Conservation (phyloP, 202 grass and related monocot species). For the Setaria viridis region DNA sequence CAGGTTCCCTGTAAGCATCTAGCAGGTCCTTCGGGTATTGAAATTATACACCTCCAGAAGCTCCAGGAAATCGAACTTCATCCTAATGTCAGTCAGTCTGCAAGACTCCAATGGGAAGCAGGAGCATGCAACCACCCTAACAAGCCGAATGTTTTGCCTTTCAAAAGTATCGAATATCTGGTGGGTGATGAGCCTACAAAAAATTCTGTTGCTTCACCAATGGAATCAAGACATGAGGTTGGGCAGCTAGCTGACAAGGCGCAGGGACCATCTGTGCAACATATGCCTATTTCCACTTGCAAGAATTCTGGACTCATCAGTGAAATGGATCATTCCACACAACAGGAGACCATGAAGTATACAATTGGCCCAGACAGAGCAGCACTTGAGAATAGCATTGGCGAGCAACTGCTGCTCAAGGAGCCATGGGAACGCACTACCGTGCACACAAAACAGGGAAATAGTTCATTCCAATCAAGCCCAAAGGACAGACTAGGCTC, state of each 20-base stretch:
- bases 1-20: not conserved
- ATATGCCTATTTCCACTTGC: not conserved
- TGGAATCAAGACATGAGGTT: not conserved
- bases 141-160: constrained; percentile 8
- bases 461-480: no score
- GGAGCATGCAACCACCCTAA: constrained; percentile 30
- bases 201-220: not conserved
- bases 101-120: constrained; percentile 18
- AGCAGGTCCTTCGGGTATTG: not conserved
- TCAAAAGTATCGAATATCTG: not conserved
- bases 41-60: not conserved
- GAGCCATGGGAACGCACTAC: no score
- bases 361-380: no score
- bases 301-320: not conserved
- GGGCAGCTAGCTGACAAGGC: not conserved
- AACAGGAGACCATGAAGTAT: not conserved
- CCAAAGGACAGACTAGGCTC: no score
- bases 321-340: not conserved
- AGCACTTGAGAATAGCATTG: no score
- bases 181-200: not conserved
- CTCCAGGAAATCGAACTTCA: constrained; percentile 9
- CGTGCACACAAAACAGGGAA: no score
- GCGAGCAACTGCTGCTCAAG: no score
- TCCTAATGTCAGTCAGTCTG: not conserved
- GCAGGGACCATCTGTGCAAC: not conserved